Conservation (phyloP, 2,329 filamentous ascomycete genomes). For the Penicillium sp. region DNA sequence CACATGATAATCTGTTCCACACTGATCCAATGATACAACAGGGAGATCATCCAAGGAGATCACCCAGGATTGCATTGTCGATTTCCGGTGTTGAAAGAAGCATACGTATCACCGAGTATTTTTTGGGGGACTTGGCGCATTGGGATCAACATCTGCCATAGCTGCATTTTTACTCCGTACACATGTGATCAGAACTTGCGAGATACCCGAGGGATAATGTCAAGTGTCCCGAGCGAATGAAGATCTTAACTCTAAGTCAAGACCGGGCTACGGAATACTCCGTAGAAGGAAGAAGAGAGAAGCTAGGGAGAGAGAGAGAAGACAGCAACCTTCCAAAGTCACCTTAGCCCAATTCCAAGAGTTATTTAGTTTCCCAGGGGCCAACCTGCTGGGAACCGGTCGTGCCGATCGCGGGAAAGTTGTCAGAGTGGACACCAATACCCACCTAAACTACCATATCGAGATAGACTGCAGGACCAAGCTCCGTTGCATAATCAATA, state of each 20-base stretch:
- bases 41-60: background rate
- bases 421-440: background rate
- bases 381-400: constrained; percentile 6
- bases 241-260: background rate
- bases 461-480: background rate
- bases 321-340: background rate
- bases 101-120: background rate
- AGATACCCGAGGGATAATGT: background rate
- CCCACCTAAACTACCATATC: background rate
- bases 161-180: background rate
- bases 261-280: background rate
- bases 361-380: background rate
- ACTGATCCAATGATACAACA: constrained; percentile 3
- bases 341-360: background rate
- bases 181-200: background rate
- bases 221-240: background rate
- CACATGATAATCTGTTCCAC: constrained; percentile 1
- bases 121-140: background rate
- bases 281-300: background rate
- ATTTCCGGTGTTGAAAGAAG: background rate
- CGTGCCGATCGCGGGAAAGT: constrained; percentile 12
- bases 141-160: background rate
- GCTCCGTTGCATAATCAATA: background rate
- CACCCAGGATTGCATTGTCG: constrained; percentile 1
- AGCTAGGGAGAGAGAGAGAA: background rate